phyloP scores from a whole-genome alignment of 164 flowering plant genomes.

The Malania oleifera region DNA sequence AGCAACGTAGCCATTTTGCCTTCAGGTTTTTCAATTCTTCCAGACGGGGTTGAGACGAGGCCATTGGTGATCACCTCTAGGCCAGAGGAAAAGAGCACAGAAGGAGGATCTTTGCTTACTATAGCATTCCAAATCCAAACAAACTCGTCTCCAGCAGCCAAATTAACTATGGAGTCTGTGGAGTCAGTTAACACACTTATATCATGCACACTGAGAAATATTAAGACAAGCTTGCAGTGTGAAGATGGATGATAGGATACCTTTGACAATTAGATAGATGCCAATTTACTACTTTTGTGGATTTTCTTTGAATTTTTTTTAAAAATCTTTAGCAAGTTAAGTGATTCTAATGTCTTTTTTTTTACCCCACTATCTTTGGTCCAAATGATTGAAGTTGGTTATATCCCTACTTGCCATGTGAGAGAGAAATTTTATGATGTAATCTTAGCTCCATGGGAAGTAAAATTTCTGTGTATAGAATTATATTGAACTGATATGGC shows the following conservation, averaged over 20 bases:
- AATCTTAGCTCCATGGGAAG: background rate
- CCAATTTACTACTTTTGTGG: conserved; percentile 9
- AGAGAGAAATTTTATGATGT: background rate
- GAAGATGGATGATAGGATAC: conserved; percentile 52
- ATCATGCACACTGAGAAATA: conserved; percentile 64
- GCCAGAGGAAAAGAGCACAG: conserved; percentile 61
- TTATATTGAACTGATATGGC: too few species aligned
- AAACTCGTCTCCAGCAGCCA: conserved; percentile 60
- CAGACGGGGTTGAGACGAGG: conserved; percentile 79
- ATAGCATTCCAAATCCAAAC: conserved; percentile 75
- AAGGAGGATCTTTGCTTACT: conserved; percentile 89
- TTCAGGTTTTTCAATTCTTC: conserved; percentile 88
- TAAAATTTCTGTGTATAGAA: background rate
- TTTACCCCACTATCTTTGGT: background rate
- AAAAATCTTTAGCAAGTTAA: too few species aligned
- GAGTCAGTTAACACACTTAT: conserved; percentile 73
- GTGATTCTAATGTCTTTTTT: background rate
- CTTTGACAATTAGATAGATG: conserved; percentile 12
- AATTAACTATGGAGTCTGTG: conserved; percentile 59
- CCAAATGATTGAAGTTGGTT: conserved; percentile 3
- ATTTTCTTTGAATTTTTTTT: background rate
- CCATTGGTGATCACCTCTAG: conserved; percentile 70
- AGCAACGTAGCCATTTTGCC: conserved; percentile 67
- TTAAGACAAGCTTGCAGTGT: conserved; percentile 77
- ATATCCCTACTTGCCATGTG: background rate